Evolutionary conservation across 148 eudicot species (phyloP).

Genomic region (Vaccinium myrtillus): DNA sequence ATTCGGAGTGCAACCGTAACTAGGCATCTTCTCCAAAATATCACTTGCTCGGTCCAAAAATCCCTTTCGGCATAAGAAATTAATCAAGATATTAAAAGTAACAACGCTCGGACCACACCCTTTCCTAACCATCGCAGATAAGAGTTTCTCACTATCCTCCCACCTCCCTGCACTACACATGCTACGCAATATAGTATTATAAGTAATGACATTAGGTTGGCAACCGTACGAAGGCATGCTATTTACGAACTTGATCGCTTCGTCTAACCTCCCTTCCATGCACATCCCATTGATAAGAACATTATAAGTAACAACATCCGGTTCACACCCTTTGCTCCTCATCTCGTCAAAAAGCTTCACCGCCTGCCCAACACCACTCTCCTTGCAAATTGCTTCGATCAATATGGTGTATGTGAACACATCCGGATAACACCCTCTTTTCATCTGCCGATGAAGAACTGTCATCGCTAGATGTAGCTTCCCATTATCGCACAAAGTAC

Average conservation of each 20-base stretch:
- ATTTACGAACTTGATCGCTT: constrained; percentile 59
- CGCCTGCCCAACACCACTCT: constrained; percentile 62
- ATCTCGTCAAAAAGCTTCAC: constrained; percentile 78
- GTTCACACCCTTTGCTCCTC: constrained; percentile 68
- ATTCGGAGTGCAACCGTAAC: constrained; percentile 60
- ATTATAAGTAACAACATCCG: constrained; percentile 70
- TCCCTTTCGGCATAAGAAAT: constrained; percentile 59
- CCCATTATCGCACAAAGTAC: constrained; percentile 65
- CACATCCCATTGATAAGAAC: constrained; percentile 75
- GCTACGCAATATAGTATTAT: constrained; percentile 55
- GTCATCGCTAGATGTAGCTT: constrained; percentile 55
- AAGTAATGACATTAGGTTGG: constrained; percentile 63
- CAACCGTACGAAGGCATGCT: constrained; percentile 53
- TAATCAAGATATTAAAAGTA: constrained; percentile 69
- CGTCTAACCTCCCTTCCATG: constrained; percentile 64
- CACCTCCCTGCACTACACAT: constrained; percentile 67
- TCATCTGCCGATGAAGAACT: constrained; percentile 51
- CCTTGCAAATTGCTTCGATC: constrained; percentile 72
- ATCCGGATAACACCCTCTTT: constrained; percentile 62
- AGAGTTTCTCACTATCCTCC: constrained; percentile 61
- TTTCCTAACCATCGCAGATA: constrained; percentile 58
- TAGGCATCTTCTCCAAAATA: constrained; percentile 62
- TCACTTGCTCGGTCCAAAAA: constrained; percentile 63
- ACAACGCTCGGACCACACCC: constrained; percentile 67
- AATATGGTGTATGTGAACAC: constrained; percentile 70